Conservation (phyloP, 192 early-diverging fungal species). For the Coemansia guatemalensis region DNA sequence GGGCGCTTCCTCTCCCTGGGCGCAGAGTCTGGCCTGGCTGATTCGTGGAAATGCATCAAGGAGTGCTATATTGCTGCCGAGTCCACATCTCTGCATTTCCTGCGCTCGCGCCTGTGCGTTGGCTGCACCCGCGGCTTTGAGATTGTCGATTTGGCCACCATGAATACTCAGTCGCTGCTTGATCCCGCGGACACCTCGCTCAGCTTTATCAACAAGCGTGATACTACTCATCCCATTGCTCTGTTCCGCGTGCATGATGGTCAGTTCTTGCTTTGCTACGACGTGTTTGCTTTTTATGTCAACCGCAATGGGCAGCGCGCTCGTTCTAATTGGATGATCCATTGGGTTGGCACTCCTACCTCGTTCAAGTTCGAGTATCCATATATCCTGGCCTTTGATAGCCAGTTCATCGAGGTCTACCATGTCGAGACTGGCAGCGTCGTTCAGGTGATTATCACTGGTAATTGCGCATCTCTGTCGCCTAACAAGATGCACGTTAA, state of each 20-base stretch:
- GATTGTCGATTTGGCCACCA: slow-evolving; percentile 81
- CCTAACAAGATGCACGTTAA: slow-evolving; percentile 43
- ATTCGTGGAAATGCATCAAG: slow-evolving; percentile 61
- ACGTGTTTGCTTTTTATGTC: slow-evolving; percentile 92
- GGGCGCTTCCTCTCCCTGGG: slow-evolving; percentile 51
- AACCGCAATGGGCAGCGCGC: slow-evolving; percentile 81
- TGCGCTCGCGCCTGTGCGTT: slow-evolving; percentile 83
- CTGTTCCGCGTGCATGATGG: slow-evolving; percentile 78
- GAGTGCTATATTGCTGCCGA: slow-evolving; percentile 95
- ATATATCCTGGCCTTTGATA: slow-evolving; percentile 89
- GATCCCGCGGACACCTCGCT: slow-evolving; percentile 80
- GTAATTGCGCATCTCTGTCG: slow-evolving; percentile 49
- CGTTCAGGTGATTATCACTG: slow-evolving; percentile 65
- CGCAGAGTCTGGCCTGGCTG: slow-evolving; percentile 33
- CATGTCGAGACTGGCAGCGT: slow-evolving; percentile 73
- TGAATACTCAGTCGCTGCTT: slow-evolving; percentile 83
- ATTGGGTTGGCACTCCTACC: slow-evolving; percentile 87
- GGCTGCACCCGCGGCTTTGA: slow-evolving; percentile 93
- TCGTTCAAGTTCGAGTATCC: slow-evolving; percentile 80
- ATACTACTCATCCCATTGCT: slow-evolving; percentile 75
- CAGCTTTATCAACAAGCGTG: slow-evolving; percentile 76
- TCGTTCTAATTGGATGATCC: slow-evolving; percentile 73
- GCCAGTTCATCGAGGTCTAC: slow-evolving; percentile 87
- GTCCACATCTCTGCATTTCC: slow-evolving; percentile 80
- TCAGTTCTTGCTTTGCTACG: slow-evolving; percentile 88